Evolutionary conservation across 371 early-diverging fungal species (phyloP).

Genomic region (Mucor sp.): DNA sequence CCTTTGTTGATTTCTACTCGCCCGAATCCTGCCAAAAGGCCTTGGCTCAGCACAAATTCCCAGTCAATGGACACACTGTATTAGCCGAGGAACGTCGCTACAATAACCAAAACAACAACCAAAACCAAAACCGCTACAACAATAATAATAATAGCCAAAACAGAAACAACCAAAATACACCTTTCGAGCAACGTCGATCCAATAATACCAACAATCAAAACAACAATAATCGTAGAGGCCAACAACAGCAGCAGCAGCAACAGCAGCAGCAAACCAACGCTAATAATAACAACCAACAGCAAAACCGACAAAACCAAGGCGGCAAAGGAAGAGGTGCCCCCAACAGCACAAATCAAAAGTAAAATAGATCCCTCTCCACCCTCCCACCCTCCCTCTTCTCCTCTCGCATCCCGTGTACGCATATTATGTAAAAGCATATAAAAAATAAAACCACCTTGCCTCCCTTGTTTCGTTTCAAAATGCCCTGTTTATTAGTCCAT

Average conservation of each 20-base stretch:
- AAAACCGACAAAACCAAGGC: not conserved
- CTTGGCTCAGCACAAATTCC: slow-evolving; percentile 37
- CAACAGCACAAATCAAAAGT: slow-evolving; percentile 7
- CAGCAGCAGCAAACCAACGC: slow-evolving; percentile 1
- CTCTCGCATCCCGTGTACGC: not conserved
- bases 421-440: not conserved
- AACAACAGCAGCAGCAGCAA: not conserved
- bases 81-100: slow-evolving; percentile 49
- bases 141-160: not conserved
- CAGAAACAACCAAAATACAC: not conserved
- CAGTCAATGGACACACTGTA: slow-evolving; percentile 21
- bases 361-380: not conserved
- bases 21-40: slow-evolving; percentile 47
- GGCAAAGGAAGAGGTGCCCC: slow-evolving; percentile 23
- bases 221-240: slow-evolving; percentile 4
- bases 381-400: too few relatives aligned
- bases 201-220: slow-evolving; percentile 1
- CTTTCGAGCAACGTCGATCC: slow-evolving; percentile 9
- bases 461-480: slow-evolving; percentile 15
- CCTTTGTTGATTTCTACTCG: slow-evolving; percentile 39
- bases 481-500: not conserved
- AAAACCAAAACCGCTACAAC: not conserved
- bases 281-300: not conserved
- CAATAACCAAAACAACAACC: slow-evolving; percentile 7
- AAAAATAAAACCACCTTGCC: slow-evolving; percentile 9